Evolutionary conservation across 768 basidiomycete genomes (phyloP), one percentile per base, ranked within the genome.

Genomic region (Russula griseocarnosa): DNA sequence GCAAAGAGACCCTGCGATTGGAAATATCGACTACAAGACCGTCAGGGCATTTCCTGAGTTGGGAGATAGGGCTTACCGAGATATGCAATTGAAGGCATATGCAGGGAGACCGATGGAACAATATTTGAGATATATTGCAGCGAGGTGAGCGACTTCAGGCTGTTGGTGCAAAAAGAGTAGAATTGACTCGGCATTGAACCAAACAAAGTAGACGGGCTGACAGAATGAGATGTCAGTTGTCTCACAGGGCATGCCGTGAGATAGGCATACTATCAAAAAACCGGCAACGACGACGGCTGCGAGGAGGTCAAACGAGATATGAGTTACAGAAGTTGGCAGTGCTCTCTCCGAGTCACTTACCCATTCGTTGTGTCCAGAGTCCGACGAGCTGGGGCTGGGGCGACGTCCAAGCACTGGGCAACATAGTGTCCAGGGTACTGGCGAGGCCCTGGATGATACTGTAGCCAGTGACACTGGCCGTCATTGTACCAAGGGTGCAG

Each of bases 371-470:
- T 10, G 88, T 75, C 94, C 94, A 96, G 9, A 96, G 79, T 8
- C 94, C 94, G 13, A 98, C 92, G 13, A 92, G 79, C 18, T 87
- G 76, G 0, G 94, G 96, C 34, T 87, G 85, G 1, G 86, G 72
- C 3, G 93, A 94, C 0, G 97, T 95, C 94, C 92, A 99, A 18
- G 96, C 94, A 44, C 92, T 85, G 0, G 97, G 96, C 10, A 98
- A 84, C 70, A 99, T 82, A 0, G 95, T 95, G 73, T 99, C 97
- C 22, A 99, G 83, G 0, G 92, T 86, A 55, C 88, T 90, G 9
- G 84, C 78, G 60, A 96, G 84, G 22, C 93, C 93, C 67, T 89
- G 88, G 7, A 94, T 77, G 60, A 96, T 86, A 66, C 86, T 89
- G 69, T 88, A 88, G 2, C 84, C 88, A 1, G 90, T 86, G 14